Percentiles rank a stretch among this genome's conserved stretches.
These are phyloP conservation scores for Rhizophagus clarus DNA, from an alignment of 192 early-diverging fungal genomes.

Conservation along the genomic window DNA sequence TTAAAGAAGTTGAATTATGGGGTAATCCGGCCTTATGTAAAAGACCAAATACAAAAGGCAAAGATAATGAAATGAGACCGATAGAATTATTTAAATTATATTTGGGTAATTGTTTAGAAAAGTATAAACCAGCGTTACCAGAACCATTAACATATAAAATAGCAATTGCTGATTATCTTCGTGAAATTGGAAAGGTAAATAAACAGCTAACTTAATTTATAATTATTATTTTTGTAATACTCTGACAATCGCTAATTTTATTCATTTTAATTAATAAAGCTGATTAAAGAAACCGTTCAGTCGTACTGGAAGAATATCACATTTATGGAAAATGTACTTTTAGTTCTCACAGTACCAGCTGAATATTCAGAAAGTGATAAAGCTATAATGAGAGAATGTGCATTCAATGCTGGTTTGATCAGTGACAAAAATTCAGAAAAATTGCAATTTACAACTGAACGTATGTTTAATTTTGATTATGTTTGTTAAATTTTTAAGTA, in stretches of 20 bases:
- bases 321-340: neutral
- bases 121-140: neutral
- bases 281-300: neutral
- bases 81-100: neutral
- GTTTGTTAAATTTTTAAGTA: too few species aligned
- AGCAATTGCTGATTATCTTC: neutral
- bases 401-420: neutral
- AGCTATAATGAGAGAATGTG: neutral
- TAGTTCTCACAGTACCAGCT: neutral
- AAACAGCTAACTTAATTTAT: too few species aligned
- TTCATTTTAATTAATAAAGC: neutral
- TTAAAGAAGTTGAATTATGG: neutral
- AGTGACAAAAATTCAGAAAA: too few species aligned
- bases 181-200: neutral
- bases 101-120: neutral
- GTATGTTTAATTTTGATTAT: too few species aligned
- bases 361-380: neutral
- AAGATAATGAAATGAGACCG: neutral
- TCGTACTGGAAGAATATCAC: neutral
- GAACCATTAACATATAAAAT: slow-evolving; percentile 27
- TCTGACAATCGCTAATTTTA: too few species aligned
- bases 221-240: neutral
- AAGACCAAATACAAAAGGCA: neutral
- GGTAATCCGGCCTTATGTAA: neutral
- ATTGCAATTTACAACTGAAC: too few species aligned